Base-by-base conservation (phyloP, 192 early-diverging fungal species). In the Haplosporangium gracile region DNA sequence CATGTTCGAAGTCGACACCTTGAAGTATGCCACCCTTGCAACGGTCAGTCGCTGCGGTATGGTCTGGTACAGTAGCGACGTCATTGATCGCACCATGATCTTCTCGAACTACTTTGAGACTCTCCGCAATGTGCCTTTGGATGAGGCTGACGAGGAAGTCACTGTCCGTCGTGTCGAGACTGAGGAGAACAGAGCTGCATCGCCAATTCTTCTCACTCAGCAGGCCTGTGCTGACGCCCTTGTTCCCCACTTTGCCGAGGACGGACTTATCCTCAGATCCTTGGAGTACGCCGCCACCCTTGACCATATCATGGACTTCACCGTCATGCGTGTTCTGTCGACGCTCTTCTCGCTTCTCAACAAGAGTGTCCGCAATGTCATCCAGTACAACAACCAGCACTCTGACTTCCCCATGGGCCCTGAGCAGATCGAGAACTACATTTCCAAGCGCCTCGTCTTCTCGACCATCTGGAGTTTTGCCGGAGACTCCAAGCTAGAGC, bases 241-340 rank as follows among this genome's bases (percentile, higher is more conserved):
- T 43, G 90, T 89, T 43, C 90, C 92, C n/a, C 91, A 94, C 84
- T 93, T 99, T 72, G 92, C 91, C 11, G 85, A 90, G 16, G 95
- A 95, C 39, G 95, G 96, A 22, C 88, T 99, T 22, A 94, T 99
- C 10, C 90, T 90, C 43, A 93, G 92, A 24, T 91, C 95, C 2
- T 80, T 99, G 36, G 92, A 90, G 13, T 91, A 92, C 77, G 95
- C 96, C 10, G 89, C 83, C 45, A 90, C 86, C 20, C 88, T 98
- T 40, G 94, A 96, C n/a, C 99, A 99, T 70, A 95, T 99, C 68
- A 99, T 99, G 99, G 98, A 99, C 85, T 99, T 98, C 75, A 99
- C 98, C 32, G 83, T 88, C 2, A 94, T 95, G 82, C 95, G 97
- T 16, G 97, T 93, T 22, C 83, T 99, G 45, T 90, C 82, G 49